Evolutionary conservation across 352 stramenopile species (phyloP).

Genomic region (Bremia lactucae): DNA sequence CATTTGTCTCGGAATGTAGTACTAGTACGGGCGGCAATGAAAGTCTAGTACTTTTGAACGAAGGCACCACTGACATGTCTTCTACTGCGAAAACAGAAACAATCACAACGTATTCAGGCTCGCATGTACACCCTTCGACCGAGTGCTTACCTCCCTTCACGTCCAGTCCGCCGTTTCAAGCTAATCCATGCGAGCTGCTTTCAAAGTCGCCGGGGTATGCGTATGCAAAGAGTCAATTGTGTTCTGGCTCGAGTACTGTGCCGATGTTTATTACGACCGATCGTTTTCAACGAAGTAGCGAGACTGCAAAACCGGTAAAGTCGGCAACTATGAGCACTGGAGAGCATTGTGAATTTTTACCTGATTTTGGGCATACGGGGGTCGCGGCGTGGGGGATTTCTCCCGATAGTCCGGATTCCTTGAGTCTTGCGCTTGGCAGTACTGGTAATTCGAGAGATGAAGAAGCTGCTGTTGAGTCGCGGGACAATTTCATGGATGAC

Average conservation of each 20-base stretch:
- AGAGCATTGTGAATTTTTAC: slow-evolving; percentile 42
- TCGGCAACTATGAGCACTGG: slow-evolving; percentile 11
- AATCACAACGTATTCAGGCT: slow-evolving; percentile 6
- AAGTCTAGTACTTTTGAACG: slow-evolving; percentile 14
- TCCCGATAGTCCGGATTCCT: slow-evolving; percentile 50
- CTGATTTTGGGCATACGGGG: slow-evolving; percentile 48
- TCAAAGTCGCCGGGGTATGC: slow-evolving; percentile 66
- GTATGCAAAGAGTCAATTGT: slow-evolving; percentile 58
- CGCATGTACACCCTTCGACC: background rate
- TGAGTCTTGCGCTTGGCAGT: slow-evolving; percentile 40
- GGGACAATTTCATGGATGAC: slow-evolving; percentile 8
- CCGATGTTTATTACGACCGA: slow-evolving; percentile 56
- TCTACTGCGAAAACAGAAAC: slow-evolving; percentile 7
- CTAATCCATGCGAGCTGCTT: slow-evolving; percentile 53
- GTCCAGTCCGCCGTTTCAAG: slow-evolving; percentile 52
- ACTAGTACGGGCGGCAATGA: background rate
- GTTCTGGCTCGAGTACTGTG: slow-evolving; percentile 28
- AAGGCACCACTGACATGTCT: background rate
- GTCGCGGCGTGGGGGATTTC: slow-evolving; percentile 55
- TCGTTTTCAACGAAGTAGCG: slow-evolving; percentile 25
- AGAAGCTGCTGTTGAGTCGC: too few relatives aligned
- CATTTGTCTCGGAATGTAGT: slow-evolving; percentile 24
- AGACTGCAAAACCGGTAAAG: slow-evolving; percentile 9
- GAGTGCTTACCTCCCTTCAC: slow-evolving; percentile 24
- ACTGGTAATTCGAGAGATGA: slow-evolving; percentile 8